Percentiles rank a stretch among this genome's conserved stretches.
Conservation (phyloP, 2,329 filamentous ascomycete genomes). For the Fusarium sp. region DNA sequence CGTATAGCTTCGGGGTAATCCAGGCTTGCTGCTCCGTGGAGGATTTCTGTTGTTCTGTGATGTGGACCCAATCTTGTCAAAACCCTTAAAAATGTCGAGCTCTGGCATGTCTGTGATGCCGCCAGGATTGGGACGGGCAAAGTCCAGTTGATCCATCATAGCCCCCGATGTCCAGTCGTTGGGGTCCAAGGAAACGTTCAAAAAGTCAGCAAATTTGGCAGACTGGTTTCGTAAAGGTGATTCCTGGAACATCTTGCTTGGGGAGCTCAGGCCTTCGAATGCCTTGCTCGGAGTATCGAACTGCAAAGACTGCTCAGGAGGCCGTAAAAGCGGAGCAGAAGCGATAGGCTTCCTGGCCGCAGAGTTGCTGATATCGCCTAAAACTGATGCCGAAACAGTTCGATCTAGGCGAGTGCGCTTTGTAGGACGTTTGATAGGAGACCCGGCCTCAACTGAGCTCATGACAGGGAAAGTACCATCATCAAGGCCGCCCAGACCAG, state of each 20-base stretch:
- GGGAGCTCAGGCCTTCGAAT: conserved; percentile 67
- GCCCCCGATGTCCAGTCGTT: conserved; percentile 53
- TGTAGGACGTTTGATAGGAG: conserved; percentile 74
- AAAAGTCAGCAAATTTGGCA: conserved; percentile 61
- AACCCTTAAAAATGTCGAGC: conserved; percentile 80
- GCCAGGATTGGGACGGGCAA: conserved; percentile 60
- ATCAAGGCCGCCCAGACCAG: conserved; percentile 47
- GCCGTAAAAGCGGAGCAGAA: conserved; percentile 64
- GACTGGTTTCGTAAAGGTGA: conserved; percentile 57
- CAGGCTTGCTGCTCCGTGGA: conserved; percentile 47
- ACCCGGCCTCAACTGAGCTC: conserved; percentile 67
- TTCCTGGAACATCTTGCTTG: conserved; percentile 62
- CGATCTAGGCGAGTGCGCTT: conserved; percentile 73
- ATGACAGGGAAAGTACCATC: conserved; percentile 54
- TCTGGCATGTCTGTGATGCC: conserved; percentile 68
- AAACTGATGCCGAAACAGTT: conserved; percentile 70
- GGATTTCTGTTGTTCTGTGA: conserved; percentile 43
- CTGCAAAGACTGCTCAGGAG: conserved; percentile 56
- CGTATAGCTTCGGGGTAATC: conserved; percentile 50
- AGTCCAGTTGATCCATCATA: conserved; percentile 55
- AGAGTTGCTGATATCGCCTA: conserved; percentile 70
- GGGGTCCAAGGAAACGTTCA: conserved; percentile 52
- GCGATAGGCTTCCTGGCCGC: conserved; percentile 64
- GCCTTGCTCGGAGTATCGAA: conserved; percentile 70
- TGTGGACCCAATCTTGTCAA: conserved; percentile 76